These are phyloP conservation scores for Saccharomyces hybrid DNA, from an alignment of 1,139 yeast species.

Conservation along the genomic window DNA sequence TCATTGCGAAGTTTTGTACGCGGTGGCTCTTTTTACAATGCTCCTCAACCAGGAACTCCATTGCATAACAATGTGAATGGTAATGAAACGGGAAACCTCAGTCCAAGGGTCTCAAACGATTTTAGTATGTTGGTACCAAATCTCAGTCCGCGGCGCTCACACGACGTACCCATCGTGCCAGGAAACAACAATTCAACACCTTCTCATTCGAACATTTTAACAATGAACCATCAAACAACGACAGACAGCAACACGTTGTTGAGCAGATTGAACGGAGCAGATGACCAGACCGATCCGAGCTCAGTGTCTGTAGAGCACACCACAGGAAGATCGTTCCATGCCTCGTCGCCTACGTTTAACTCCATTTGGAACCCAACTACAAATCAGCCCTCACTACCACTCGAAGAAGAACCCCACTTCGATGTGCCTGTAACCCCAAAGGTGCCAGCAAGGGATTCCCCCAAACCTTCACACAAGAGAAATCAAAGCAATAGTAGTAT, in stretches of 20 bases:
- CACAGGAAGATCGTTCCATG: background rate
- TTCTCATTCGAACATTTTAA: background rate
- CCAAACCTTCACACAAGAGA: slow-evolving; percentile 12
- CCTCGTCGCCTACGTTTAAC: slow-evolving; percentile 17
- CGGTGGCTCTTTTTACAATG: background rate
- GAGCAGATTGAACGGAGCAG: background rate
- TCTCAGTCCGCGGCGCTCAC: background rate
- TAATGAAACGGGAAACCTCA: background rate
- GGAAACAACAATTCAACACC: background rate
- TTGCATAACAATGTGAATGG: background rate
- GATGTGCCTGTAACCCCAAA: background rate
- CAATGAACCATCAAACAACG: background rate
- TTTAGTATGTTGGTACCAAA: background rate
- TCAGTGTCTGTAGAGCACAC: background rate
- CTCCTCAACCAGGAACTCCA: background rate
- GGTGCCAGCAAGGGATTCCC: background rate
- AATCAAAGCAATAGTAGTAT: slow-evolving; percentile 17
- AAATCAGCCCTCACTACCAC: slow-evolving; percentile 7
- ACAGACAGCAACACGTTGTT: background rate
- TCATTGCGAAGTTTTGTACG: slow-evolving; percentile 3
- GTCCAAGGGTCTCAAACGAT: background rate
- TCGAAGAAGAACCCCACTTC: background rate
- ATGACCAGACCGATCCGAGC: background rate
- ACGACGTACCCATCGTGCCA: background rate
- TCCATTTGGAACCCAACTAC: slow-evolving; percentile 17